phyloP scores from a whole-genome alignment of 768 basidiomycete species.

The Lyophyllum decastes region DNA sequence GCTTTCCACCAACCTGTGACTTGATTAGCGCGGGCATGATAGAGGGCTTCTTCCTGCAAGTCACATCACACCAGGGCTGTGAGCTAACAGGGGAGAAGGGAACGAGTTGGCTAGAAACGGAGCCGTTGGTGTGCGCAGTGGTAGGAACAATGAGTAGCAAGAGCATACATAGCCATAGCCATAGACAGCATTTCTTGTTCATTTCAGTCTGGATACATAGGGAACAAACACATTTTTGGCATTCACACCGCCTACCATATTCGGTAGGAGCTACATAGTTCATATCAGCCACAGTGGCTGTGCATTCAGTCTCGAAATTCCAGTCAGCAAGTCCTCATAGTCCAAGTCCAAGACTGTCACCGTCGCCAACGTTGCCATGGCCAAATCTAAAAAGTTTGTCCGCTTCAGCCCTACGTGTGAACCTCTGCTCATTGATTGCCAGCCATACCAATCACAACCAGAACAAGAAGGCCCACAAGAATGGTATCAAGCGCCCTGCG shows the following conservation, averaged over 20 bases:
- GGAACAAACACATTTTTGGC: slow-evolving; percentile 1
- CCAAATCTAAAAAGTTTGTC: slow-evolving; percentile 96
- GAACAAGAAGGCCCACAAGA: slow-evolving; percentile 94
- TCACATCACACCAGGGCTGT: too few species aligned
- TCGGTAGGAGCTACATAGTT: slow-evolving; percentile 37
- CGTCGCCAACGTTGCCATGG: slow-evolving; percentile 57
- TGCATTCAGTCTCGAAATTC: slow-evolving; percentile 21
- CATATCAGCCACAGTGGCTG: slow-evolving; percentile 46
- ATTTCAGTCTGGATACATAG: background rate
- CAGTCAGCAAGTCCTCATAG: slow-evolving; percentile 14
- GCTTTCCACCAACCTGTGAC: background rate
- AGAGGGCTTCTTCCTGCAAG: background rate
- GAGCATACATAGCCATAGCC: slow-evolving; percentile 1
- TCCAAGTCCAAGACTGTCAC: slow-evolving; percentile 28
- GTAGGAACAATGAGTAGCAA: background rate
- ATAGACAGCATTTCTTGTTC: background rate
- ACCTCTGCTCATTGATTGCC: slow-evolving; percentile 2
- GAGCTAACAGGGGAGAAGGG: too few species aligned
- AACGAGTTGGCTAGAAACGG: too few species aligned
- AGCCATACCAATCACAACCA: slow-evolving; percentile 97
- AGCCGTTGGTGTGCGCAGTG: too few species aligned
- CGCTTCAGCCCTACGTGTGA: background rate
- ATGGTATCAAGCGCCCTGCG: slow-evolving; percentile 90
- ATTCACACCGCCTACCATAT: slow-evolving; percentile 5
- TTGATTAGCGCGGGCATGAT: background rate